These are phyloP conservation scores for Leccinum uliginosum DNA, from an alignment of 768 basidiomycete species.

Conservation along the genomic window DNA sequence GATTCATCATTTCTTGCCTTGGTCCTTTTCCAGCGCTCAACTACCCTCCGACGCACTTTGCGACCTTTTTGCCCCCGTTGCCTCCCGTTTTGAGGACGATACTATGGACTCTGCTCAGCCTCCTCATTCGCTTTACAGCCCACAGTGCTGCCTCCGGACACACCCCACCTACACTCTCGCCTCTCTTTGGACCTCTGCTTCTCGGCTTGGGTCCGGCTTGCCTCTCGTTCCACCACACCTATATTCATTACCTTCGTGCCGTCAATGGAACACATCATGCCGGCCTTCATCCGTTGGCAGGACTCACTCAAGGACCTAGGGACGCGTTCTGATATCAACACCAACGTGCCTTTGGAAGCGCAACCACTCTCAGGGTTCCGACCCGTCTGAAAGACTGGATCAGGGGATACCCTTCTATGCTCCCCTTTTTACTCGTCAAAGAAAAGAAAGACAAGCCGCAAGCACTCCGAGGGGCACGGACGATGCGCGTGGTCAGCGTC, in stretches of 20 bases:
- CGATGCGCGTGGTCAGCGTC: constrained; percentile 70
- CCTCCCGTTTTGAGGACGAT: constrained; percentile 54
- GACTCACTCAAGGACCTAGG: constrained; percentile 45
- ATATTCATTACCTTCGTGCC: constrained; percentile 71
- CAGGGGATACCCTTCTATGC: constrained; percentile 78
- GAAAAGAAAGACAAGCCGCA: constrained; percentile 50
- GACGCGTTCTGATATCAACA: constrained; percentile 26
- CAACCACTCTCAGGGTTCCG: constrained; percentile 66
- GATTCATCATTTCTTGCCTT: constrained; percentile 17
- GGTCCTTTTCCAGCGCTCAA: constrained; percentile 39
- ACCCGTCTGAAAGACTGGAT: constrained; percentile 87
- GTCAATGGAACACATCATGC: constrained; percentile 89
- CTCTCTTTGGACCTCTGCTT: constrained; percentile 83
- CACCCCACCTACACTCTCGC: constrained; percentile 87
- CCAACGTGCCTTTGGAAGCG: constrained; percentile 41
- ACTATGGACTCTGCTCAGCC: constrained; percentile 67
- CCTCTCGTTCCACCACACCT: constrained; percentile 52
- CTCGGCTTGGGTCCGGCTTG: constrained; percentile 69
- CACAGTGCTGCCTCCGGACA: constrained; percentile 84
- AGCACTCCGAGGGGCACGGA: constrained; percentile 71
- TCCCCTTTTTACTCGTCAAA: constrained; percentile 54
- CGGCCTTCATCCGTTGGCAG: constrained; percentile 84
- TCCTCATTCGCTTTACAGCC: constrained; percentile 78
- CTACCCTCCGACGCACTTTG: constrained; percentile 72
- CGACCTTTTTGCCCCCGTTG: constrained; percentile 56